Evolutionary conservation across 1,284 basidiomycete species (phyloP).

Genomic region (Ceraceosorus guamensis): DNA sequence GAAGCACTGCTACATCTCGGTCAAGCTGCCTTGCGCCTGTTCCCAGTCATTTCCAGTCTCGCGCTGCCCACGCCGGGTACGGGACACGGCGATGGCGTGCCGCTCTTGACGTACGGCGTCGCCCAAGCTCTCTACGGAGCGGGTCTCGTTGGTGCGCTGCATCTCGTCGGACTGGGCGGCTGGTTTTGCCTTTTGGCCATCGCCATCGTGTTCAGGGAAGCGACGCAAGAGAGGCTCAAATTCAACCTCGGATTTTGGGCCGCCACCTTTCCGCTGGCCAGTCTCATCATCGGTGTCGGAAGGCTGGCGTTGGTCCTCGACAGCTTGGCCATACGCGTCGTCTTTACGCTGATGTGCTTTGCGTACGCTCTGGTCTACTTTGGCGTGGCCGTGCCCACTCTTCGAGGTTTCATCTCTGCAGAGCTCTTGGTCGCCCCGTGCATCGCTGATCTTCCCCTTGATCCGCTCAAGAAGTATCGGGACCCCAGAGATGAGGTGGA

Average conservation of each 20-base stretch:
- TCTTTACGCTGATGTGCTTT: constrained; percentile 25
- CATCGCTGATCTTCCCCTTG: constrained; percentile 31
- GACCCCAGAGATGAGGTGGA: too few relatives aligned
- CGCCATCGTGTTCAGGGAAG: constrained; percentile 25
- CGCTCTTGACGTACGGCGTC: constrained; percentile 1
- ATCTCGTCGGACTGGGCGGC: constrained; percentile 30
- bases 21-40: constrained; percentile 21
- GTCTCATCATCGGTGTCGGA: constrained; percentile 26
- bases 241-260: constrained; percentile 42
- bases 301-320: constrained; percentile 25
- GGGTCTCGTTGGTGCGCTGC: constrained; percentile 27
- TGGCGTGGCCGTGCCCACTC: constrained; percentile 31
- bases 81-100: too few relatives aligned
- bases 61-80: background rate
- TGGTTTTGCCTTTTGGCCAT: constrained; percentile 34
- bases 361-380: constrained; percentile 25
- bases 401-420: constrained; percentile 24
- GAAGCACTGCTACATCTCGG: constrained; percentile 37
- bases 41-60: constrained; percentile 20
- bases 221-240: constrained; percentile 16
- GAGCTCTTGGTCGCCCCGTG: constrained; percentile 35
- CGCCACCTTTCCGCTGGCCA: constrained; percentile 26
- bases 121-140: constrained; percentile 35
- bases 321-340: constrained; percentile 29
- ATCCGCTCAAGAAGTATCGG: constrained; percentile 5